Percentiles rank a stretch among this genome's conserved stretches.
These are phyloP conservation scores for Sordaria brevicollis DNA, from an alignment of 495 filamentous ascomycete species.

Conservation along the genomic window DNA sequence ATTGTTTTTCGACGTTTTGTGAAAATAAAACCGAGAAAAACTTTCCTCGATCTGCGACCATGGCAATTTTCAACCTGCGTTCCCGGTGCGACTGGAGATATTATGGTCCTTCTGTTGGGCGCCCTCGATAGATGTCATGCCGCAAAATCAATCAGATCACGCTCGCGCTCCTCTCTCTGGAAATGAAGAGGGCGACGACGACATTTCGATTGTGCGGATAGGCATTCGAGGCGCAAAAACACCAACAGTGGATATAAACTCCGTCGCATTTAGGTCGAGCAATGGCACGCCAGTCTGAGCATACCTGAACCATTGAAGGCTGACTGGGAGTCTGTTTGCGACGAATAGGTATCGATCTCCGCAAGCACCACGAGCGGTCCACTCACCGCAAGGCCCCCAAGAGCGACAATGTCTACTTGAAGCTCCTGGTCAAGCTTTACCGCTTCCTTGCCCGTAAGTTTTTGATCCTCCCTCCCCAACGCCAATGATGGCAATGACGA, in stretches of 20 bases:
- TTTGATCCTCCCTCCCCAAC: not conserved
- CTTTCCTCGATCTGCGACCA: slow-evolving; percentile 26
- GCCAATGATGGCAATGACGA: not conserved
- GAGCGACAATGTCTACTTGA: slow-evolving; percentile 95
- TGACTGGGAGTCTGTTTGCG: slow-evolving; percentile 35
- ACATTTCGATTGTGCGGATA: not conserved
- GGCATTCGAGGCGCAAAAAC: not conserved
- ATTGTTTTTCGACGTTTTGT: slow-evolving; percentile 7
- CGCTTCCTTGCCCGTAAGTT: slow-evolving; percentile 92
- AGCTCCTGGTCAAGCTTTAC: slow-evolving; percentile 98
- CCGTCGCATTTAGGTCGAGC: slow-evolving; percentile 15
- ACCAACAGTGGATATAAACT: slow-evolving; percentile 13
- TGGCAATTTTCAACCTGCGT: slow-evolving; percentile 17
- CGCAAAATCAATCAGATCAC: slow-evolving; percentile 1
- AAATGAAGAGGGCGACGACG: not conserved
- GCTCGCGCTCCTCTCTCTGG: not conserved
- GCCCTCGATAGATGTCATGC: not conserved
- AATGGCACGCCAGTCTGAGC: slow-evolving; percentile 24
- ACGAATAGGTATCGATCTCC: slow-evolving; percentile 55
- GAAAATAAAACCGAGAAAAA: slow-evolving; percentile 9
- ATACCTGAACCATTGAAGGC: slow-evolving; percentile 41
- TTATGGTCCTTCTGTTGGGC: not conserved
- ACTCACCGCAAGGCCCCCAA: slow-evolving; percentile 92
- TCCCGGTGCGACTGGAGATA: not conserved
- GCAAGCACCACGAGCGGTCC: slow-evolving; percentile 75